Percentiles rank a stretch among this genome's conserved stretches.
phyloP scores from a whole-genome alignment of 345 rosid species.

The Tarenaya hassleriana region DNA sequence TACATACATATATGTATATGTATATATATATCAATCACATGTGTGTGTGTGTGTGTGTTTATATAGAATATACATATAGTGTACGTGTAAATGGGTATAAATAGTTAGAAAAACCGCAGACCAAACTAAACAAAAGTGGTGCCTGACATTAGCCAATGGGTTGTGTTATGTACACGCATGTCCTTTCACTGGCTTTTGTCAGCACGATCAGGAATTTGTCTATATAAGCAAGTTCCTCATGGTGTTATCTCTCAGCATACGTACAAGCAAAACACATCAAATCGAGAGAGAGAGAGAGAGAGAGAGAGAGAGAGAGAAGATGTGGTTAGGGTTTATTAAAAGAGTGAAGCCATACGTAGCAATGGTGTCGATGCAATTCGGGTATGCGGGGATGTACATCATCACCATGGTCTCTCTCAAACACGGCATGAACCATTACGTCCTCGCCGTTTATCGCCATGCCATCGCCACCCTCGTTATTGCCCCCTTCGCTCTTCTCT shows the following conservation, averaged over 20 bases:
- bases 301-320: slow-evolving; percentile 23
- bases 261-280: slow-evolving; percentile 12
- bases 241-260: slow-evolving; percentile 19
- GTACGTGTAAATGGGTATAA: slow-evolving; percentile 3
- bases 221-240: slow-evolving; percentile 28
- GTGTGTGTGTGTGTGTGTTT: slow-evolving; percentile 10
- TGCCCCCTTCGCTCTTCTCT: slow-evolving; percentile 72
- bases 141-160: slow-evolving; percentile 19
- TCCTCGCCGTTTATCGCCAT: slow-evolving; percentile 75
- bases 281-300: slow-evolving; percentile 13
- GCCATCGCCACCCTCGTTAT: slow-evolving; percentile 60
- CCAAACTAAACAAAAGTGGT: slow-evolving; percentile 1
- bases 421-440: slow-evolving; percentile 73
- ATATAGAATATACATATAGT: slow-evolving; percentile 19
- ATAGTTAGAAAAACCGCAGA: background rate
- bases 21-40: slow-evolving; percentile 1
- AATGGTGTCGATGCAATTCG: slow-evolving; percentile 74
- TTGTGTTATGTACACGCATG: slow-evolving; percentile 22
- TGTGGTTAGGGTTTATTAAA: slow-evolving; percentile 20
- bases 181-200: slow-evolving; percentile 24
- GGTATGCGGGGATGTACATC: slow-evolving; percentile 88
- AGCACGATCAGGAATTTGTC: slow-evolving; percentile 18
- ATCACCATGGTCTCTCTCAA: slow-evolving; percentile 66
- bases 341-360: slow-evolving; percentile 63
- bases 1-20: too few species aligned